These are phyloP conservation scores for Neodidymelliopsis sp. DNA, from an alignment of 2,329 filamentous ascomycete species.

Conservation along the genomic window DNA sequence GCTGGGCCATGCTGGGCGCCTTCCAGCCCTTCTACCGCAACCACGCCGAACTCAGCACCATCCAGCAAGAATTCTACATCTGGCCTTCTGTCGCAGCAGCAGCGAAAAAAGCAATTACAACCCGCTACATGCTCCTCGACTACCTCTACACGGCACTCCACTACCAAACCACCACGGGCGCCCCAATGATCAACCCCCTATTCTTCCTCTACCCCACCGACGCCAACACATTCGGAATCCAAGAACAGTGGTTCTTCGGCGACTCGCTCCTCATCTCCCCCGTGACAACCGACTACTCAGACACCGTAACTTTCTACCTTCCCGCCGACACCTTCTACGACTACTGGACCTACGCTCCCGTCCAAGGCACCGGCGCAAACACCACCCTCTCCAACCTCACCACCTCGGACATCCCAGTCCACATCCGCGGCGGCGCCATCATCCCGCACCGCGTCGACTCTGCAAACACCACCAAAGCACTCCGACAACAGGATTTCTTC, in stretches of 20 bases:
- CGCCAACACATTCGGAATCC: constrained; percentile 58
- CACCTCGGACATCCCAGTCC: constrained; percentile 68
- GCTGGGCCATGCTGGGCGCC: constrained; percentile 77
- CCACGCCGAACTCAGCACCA: constrained; percentile 65
- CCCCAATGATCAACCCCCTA: constrained; percentile 72
- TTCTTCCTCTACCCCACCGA: constrained; percentile 75
- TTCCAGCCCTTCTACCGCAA: constrained; percentile 80
- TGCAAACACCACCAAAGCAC: constrained; percentile 68
- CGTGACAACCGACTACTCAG: constrained; percentile 61
- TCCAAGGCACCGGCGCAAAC: constrained; percentile 56
- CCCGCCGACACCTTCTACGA: constrained; percentile 68
- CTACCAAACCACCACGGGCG: constrained; percentile 66
- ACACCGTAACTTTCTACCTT: constrained; percentile 63
- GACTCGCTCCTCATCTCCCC: constrained; percentile 64
- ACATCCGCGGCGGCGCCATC: constrained; percentile 70
- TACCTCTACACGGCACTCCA: constrained; percentile 79
- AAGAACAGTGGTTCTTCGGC: constrained; percentile 68
- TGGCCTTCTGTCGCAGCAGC: constrained; percentile 70
- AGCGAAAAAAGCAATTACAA: constrained; percentile 72
- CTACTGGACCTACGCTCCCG: constrained; percentile 60
- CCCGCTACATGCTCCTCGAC: constrained; percentile 78
- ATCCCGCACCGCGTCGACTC: constrained; percentile 65
- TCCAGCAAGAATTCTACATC: constrained; percentile 76
- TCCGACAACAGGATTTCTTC: constrained; percentile 72
- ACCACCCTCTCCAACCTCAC: constrained; percentile 56